Conservation (phyloP, 768 basidiomycete species). For the Asterophora lycoperdoides region DNA sequence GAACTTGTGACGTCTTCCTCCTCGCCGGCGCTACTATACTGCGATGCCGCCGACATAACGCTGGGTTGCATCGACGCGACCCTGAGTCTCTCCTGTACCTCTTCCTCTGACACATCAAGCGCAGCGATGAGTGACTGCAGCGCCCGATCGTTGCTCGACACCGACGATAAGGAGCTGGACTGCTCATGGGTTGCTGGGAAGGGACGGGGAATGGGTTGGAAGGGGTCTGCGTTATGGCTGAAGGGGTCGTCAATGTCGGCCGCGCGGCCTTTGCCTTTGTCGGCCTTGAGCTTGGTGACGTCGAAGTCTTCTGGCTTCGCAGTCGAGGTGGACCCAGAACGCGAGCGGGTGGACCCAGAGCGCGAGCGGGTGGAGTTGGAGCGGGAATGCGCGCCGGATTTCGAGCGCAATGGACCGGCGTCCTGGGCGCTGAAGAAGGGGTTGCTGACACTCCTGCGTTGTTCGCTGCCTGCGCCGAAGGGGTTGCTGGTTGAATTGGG, state of each 20-base stretch:
- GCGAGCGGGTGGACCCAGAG: constrained; percentile 11
- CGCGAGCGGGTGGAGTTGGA: constrained; percentile 27
- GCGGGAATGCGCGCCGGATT: constrained; percentile 26
- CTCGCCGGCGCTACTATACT: constrained; percentile 26
- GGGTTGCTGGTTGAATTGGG: constrained; percentile 24
- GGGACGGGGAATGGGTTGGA: constrained; percentile 32
- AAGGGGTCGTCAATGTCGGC: constrained; percentile 33
- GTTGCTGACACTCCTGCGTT: constrained; percentile 39
- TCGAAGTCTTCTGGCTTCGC: too few species aligned
- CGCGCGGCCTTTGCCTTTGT: constrained; percentile 19
- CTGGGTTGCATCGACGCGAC: constrained; percentile 60
- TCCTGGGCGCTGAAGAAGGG: constrained; percentile 37
- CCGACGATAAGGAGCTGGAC: constrained; percentile 33
- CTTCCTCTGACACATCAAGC: constrained; percentile 47
- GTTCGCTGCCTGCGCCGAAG: constrained; percentile 21
- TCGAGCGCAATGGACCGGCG: constrained; percentile 5
- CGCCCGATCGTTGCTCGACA: constrained; percentile 48
- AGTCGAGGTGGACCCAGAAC: too few species aligned
- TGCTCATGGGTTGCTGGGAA: constrained; percentile 28
- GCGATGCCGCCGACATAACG: constrained; percentile 30
- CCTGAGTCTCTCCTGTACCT: constrained; percentile 46
- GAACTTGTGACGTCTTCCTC: constrained; percentile 35
- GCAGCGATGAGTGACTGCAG: constrained; percentile 65
- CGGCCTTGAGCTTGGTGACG: constrained; percentile 16
- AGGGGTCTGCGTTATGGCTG: constrained; percentile 26